Percentiles rank a stretch among this genome's conserved stretches.
Conservation (phyloP, 768 basidiomycete genomes). For the Leccinum barrowsii region DNA sequence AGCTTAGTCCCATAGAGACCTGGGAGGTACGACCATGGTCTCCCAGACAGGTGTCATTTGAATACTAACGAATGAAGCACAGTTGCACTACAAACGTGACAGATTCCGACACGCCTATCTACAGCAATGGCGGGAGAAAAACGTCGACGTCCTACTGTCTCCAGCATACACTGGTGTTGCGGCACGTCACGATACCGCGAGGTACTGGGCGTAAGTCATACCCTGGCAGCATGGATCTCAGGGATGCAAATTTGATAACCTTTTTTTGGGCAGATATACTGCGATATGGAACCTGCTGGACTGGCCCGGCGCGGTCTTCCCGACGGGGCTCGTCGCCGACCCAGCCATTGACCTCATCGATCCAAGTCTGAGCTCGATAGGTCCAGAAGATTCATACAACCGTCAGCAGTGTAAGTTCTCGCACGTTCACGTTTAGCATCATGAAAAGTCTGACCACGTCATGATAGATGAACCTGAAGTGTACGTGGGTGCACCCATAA, state of each 20-base stretch:
- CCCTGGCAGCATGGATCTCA: background rate
- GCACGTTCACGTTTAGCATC: background rate
- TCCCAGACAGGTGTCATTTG: background rate
- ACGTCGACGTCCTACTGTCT: conserved; percentile 39
- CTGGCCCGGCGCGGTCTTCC: conserved; percentile 43
- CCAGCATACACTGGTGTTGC: conserved; percentile 37
- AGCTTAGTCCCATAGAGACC: conserved; percentile 20
- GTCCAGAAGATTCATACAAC: conserved; percentile 20
- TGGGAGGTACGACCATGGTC: conserved; percentile 28
- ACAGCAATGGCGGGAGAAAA: conserved; percentile 36
- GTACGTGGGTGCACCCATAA: conserved; percentile 18
- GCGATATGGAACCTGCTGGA: conserved; percentile 43
- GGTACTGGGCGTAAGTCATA: conserved; percentile 31
- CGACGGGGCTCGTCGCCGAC: conserved; percentile 35
- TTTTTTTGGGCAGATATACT: conserved; percentile 32
- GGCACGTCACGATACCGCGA: conserved; percentile 34
- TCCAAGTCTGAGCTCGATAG: background rate
- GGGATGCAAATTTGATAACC: background rate
- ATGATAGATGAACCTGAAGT: conserved; percentile 18
- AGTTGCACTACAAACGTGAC: conserved; percentile 34
- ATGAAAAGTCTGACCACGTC: background rate
- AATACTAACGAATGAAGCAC: conserved; percentile 2
- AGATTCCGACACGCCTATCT: conserved; percentile 33
- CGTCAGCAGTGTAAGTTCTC: conserved; percentile 16
- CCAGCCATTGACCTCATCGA: conserved; percentile 22